Evolutionary conservation across 2,329 filamentous ascomycete genomes (phyloP).

Genomic region (Pyrenophora teres): DNA sequence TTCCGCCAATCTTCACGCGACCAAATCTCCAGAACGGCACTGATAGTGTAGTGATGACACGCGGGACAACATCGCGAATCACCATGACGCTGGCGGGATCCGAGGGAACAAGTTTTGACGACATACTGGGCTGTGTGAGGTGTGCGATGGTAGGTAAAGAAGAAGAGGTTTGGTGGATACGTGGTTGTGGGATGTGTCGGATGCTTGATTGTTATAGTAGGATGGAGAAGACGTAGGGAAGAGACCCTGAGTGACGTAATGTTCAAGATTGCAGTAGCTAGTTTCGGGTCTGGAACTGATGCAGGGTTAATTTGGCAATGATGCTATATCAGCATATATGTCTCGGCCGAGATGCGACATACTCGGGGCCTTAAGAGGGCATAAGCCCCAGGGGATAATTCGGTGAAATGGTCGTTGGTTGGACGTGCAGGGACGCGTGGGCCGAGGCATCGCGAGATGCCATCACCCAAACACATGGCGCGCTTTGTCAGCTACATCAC

Average conservation of each 20-base stretch:
- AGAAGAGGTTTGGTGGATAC: background rate
- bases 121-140: conserved; percentile 31
- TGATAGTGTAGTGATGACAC: conserved; percentile 72
- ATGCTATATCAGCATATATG: no score
- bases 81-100: conserved; percentile 87
- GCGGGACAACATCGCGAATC: conserved; percentile 80
- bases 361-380: background rate
- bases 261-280: conserved; percentile 13
- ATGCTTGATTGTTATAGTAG: conserved; percentile 8
- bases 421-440: conserved; percentile 10
- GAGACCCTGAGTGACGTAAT: conserved; percentile 28
- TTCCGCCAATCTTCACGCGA: conserved; percentile 78
- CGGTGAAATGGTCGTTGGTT: background rate
- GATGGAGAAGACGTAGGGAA: conserved; percentile 30
- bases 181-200: background rate
- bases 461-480: conserved; percentile 3
- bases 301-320: background rate
- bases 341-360: conserved; percentile 17
- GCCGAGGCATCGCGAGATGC: conserved; percentile 15
- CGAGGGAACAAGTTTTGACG: conserved; percentile 50
- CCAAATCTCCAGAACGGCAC: conserved; percentile 85
- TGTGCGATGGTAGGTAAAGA: background rate
- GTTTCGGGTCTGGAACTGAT: no score
- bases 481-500: conserved; percentile 22
- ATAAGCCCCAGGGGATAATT: background rate